Base-by-base conservation (phyloP, 2,329 filamentous ascomycete species). In the Pleurostoma richardsiae region DNA sequence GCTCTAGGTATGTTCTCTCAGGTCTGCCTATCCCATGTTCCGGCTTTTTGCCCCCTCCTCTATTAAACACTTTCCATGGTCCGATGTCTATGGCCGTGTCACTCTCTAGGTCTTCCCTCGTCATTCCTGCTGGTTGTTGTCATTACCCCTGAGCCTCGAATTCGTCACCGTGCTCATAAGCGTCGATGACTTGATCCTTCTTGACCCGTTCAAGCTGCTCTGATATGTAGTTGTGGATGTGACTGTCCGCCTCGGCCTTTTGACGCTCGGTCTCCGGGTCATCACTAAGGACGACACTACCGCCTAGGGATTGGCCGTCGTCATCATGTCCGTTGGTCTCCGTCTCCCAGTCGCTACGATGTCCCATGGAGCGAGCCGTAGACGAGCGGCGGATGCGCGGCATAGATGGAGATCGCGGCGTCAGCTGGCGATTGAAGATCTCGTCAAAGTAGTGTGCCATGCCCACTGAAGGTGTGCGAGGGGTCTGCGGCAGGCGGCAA, bases 361-460 rank as follows among this genome's bases (percentile, higher is more conserved):
- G 82, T 33, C 89, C 88, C 48, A 97, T 90, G 42, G 89, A 95
- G 39, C 92, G 83, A 40, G 82, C 82, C 0, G 88, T 91, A 4
- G 90, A 92, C 4, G 88, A 90, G 47, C 90, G 83, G 36, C 89
- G 85, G 56, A 92, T 73, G 19, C 73, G 71, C 26, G 76, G 77
- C 54, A 71, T 76, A 10, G 66, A 62, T 8, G 67, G 65, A 28
- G 60, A 63, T 19, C 48, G 52, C 4, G 65, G 54, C 4, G 66
- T 55, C 27, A 73, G 58, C 52, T 78, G 70, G 36, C 84, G 80
- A 45, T 77, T 77, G 65, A 95, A 86, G 49, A 90, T 82, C 60
- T 97, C 92, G 59, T 97, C 92, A 62, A 97, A 97, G 74, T 97
- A 97, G 65, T 96, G 91, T 6, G 86, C 79, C 68, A 95, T 92